These are phyloP conservation scores for Claviceps digitariae DNA, from an alignment of 2,329 filamentous ascomycete species.

Conservation along the genomic window DNA sequence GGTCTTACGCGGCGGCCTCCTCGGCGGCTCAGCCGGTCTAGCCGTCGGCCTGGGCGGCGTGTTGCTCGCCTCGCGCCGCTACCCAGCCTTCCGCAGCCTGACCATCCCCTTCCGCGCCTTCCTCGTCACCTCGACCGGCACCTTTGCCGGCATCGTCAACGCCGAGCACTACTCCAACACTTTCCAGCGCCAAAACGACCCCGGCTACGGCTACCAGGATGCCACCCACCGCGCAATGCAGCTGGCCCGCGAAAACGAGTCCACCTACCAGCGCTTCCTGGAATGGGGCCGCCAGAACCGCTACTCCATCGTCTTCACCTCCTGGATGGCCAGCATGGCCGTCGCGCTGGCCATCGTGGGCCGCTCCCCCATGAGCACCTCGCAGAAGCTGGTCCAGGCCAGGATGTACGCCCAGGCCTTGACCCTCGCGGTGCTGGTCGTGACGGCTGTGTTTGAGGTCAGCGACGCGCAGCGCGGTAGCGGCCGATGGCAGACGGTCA, in stretches of 20 bases:
- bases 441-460: slow-evolving; percentile 70
- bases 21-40: slow-evolving; percentile 59
- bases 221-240: slow-evolving; percentile 42
- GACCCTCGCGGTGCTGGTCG: slow-evolving; percentile 71
- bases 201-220: slow-evolving; percentile 53
- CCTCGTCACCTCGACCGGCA: slow-evolving; percentile 68
- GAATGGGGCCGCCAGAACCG: slow-evolving; percentile 69
- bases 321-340: slow-evolving; percentile 72
- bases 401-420: slow-evolving; percentile 88
- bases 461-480: slow-evolving; percentile 62
- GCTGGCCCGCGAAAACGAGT: slow-evolving; percentile 42
- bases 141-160: slow-evolving; percentile 76
- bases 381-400: slow-evolving; percentile 87
- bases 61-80: slow-evolving; percentile 53
- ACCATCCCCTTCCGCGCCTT: slow-evolving; percentile 86
- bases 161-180: slow-evolving; percentile 56
- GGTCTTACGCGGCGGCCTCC: slow-evolving; percentile 65
- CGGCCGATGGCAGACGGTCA: slow-evolving; percentile 73
- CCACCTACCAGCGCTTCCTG: slow-evolving; percentile 44
- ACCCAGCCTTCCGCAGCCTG: slow-evolving; percentile 63
- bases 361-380: slow-evolving; percentile 57
- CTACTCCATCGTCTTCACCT: slow-evolving; percentile 71
- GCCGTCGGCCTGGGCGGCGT: slow-evolving; percentile 55
- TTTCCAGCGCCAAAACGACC: slow-evolving; percentile 60
- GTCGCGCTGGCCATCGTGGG: slow-evolving; percentile 62